phyloP scores from a whole-genome alignment of 1,284 basidiomycete genomes.

The Sparassis latifolia region DNA sequence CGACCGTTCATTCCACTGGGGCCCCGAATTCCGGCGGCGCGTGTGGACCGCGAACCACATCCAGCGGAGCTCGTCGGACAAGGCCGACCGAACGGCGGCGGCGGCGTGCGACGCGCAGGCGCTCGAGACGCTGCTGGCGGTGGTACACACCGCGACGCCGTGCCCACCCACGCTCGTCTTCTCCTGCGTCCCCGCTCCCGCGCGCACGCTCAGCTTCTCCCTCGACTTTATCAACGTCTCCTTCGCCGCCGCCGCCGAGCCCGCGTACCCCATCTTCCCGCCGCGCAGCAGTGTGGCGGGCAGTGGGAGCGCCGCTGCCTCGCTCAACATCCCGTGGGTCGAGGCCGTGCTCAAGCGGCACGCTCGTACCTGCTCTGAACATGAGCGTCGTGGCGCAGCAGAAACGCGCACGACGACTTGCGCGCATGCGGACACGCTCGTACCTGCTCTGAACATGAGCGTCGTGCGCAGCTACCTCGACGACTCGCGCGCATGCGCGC shows the following conservation, averaged over 20 bases:
- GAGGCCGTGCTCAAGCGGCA: constrained; percentile 11
- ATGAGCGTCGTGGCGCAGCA: constrained; percentile 13
- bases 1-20: constrained; percentile 17
- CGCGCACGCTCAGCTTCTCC: background rate
- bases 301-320: too few species aligned
- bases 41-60: constrained; percentile 19
- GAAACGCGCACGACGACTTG: constrained; percentile 31
- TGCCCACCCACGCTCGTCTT: constrained; percentile 22
- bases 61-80: constrained; percentile 7
- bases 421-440: constrained; percentile 27
- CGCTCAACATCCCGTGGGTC: constrained; percentile 19
- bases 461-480: constrained; percentile 31
- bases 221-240: constrained; percentile 1
- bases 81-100: background rate
- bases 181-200: constrained; percentile 8
- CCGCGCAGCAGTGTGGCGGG: constrained; percentile 1
- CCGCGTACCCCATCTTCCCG: constrained; percentile 14
- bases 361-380: constrained; percentile 9
- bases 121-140: constrained; percentile 23
- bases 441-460: constrained; percentile 10
- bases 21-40: constrained; percentile 14
- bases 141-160: constrained; percentile 26
- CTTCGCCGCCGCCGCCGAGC: background rate
- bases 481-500: constrained; percentile 37
- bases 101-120: constrained; percentile 2